Evolutionary conservation across 1,284 basidiomycete genomes (phyloP), one percentile per base, ranked within the genome.

Genomic region (Xerocomus amazonicus): DNA sequence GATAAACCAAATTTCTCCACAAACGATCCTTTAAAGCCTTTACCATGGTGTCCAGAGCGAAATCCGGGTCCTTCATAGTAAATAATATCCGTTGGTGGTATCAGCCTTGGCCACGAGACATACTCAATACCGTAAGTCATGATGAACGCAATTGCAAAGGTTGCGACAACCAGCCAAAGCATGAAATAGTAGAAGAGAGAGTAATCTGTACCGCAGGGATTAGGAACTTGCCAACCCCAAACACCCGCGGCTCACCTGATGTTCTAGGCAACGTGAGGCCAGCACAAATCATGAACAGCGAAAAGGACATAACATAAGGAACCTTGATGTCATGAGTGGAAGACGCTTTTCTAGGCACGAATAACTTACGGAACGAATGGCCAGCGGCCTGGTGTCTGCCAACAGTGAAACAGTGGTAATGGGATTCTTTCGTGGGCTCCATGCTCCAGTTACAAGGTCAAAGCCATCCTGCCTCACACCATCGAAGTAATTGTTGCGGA

Each of bases 401-500:
- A 94, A 74, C 47, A 94, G 75, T 49, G 84, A 82, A 52, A 83
- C 70, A 8, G 83, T 71, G 8, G 77, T 74, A 13, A 84, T 74
- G 8, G 84, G 82, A 29, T 83, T 87, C 60, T 82, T 83, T 58
- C 81, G 77, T 16, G 92, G 90, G 29, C 83, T 75, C 91, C 93
- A 99, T 6, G 81, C 78, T 9, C 97, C 97, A 6, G 94, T 96
- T 58, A 99, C 79, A 51, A 99, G 78, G 67, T 99, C 97, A 65
- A 90, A 96, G 2, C 88, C 92, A 70, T 97, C 94, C 83, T 94
- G 61, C 62, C 95, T 76, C 45, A 92, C 80, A 6, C 97, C 97
- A 67, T 99, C 97, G 62, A 97, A 91, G 73, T 93, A 95, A 68
- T 97, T 99, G 75, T 99, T 99, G 76, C 89, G 94, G 57, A 97